phyloP scores from a whole-genome alignment of 768 basidiomycete species.

The Clathrus columnatus region DNA sequence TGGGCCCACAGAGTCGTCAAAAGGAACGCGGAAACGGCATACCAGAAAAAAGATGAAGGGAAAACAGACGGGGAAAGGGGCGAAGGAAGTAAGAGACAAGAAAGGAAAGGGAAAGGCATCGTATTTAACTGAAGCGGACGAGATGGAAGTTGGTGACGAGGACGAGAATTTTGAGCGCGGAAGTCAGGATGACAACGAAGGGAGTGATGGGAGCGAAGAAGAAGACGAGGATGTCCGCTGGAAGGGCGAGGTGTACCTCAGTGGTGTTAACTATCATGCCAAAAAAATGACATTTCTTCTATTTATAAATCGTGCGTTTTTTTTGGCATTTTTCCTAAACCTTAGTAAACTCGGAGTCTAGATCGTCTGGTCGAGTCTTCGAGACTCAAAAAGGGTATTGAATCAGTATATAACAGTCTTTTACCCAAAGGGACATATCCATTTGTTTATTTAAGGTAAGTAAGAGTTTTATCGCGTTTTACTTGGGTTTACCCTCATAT shows the following conservation, averaged over 20 bases:
- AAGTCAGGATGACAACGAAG: conserved; percentile 26
- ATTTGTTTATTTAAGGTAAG: conserved; percentile 91
- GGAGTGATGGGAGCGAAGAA: conserved; percentile 21
- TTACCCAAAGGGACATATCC: conserved; percentile 86
- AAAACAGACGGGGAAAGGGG: too few relatives aligned
- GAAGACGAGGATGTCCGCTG: conserved; percentile 42
- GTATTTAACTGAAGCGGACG: conserved; percentile 22
- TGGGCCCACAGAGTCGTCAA: background rate
- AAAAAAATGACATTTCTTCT: conserved; percentile 80
- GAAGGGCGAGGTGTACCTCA: conserved; percentile 68
- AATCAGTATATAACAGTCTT: conserved; percentile 73
- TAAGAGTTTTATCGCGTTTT: background rate
- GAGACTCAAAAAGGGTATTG: conserved; percentile 79
- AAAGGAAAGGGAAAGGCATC: conserved; percentile 7
- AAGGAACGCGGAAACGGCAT: background rate
- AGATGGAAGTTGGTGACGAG: conserved; percentile 18
- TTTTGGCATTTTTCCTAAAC: background rate
- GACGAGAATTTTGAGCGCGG: conserved; percentile 16
- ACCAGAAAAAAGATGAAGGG: too few relatives aligned
- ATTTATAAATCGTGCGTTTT: conserved; percentile 87
- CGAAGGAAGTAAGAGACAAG: background rate
- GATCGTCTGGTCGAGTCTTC: conserved; percentile 89
- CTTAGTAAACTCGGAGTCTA: too few relatives aligned
- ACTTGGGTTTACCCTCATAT: background rate
- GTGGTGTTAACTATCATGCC: conserved; percentile 80